These are phyloP conservation scores for Aristolochia californica DNA, from an alignment of 164 flowering plant genomes.

Conservation along the genomic window DNA sequence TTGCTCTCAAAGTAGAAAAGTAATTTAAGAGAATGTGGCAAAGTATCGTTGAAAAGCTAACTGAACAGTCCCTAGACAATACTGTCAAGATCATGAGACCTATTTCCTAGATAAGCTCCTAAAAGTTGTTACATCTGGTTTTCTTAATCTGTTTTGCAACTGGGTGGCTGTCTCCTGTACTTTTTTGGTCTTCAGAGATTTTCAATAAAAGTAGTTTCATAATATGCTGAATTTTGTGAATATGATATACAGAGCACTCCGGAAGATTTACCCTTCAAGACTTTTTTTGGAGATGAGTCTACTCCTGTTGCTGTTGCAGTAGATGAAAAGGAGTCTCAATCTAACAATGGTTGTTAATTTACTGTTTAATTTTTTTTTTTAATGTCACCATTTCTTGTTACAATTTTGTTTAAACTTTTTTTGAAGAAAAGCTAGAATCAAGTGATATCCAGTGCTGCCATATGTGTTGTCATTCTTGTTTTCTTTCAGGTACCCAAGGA, in stretches of 20 bases:
- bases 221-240: background rate
- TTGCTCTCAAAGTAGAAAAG: too few species aligned
- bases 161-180: too few species aligned
- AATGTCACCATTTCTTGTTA: background rate
- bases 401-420: background rate
- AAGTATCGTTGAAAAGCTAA: too few species aligned
- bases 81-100: too few species aligned
- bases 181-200: background rate
- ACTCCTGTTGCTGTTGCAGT: conserved; percentile 6
- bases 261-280: conserved; percentile 17
- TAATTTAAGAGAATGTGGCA: too few species aligned
- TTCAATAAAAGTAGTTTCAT: background rate
- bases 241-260: conserved; percentile 26
- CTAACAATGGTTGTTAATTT: conserved; percentile 23
- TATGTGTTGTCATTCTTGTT: too few species aligned
- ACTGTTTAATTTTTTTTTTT: background rate
- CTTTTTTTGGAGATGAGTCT: conserved; percentile 10
- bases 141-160: too few species aligned
- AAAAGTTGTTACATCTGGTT: too few species aligned
- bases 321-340: conserved; percentile 10
- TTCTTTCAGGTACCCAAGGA: too few species aligned
- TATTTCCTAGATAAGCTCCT: too few species aligned
- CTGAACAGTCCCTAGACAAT: too few species aligned
- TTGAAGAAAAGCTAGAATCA: background rate
- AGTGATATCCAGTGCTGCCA: too few species aligned